Evolutionary conservation across 345 rosid species (phyloP).

Genomic region (Bruguiera sexangula): DNA sequence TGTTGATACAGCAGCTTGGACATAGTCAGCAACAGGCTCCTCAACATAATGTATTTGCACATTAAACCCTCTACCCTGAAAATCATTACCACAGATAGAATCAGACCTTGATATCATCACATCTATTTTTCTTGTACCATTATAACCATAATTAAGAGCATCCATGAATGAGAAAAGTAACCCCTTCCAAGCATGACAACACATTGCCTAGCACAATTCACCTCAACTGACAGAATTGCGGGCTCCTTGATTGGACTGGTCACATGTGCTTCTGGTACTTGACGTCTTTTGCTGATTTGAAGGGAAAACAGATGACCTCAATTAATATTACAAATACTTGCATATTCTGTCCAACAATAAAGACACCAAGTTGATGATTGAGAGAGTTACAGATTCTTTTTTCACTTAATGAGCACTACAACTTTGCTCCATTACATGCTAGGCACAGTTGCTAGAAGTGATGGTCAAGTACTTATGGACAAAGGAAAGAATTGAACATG

Average conservation of each 20-base stretch:
- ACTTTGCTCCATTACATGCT: no score
- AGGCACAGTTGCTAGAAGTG: no score
- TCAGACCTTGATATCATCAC: constrained; percentile 5
- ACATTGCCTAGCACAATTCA: constrained; percentile 21
- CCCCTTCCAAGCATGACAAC: neutral
- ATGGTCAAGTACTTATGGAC: no score
- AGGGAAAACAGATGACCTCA: constrained; percentile 18
- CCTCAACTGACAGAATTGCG: constrained; percentile 93
- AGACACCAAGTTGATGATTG: no score
- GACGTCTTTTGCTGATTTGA: constrained; percentile 49
- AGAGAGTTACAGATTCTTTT: no score
- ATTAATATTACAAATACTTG: no score
- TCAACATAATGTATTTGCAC: constrained; percentile 74
- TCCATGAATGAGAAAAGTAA: constrained; percentile 2
- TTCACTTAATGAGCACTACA: no score
- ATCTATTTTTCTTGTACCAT: neutral
- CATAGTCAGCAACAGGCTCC: constrained; percentile 90
- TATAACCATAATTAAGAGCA: neutral
- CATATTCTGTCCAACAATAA: no score
- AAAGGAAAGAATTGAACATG: no score
- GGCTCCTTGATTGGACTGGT: constrained; percentile 60
- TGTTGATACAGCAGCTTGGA: constrained; percentile 73
- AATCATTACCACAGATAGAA: constrained; percentile 5
- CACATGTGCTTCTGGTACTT: constrained; percentile 42
- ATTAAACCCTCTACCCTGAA: constrained; percentile 90